Conservation (phyloP, 1,284 basidiomycete species). For the Somion occarium region DNA sequence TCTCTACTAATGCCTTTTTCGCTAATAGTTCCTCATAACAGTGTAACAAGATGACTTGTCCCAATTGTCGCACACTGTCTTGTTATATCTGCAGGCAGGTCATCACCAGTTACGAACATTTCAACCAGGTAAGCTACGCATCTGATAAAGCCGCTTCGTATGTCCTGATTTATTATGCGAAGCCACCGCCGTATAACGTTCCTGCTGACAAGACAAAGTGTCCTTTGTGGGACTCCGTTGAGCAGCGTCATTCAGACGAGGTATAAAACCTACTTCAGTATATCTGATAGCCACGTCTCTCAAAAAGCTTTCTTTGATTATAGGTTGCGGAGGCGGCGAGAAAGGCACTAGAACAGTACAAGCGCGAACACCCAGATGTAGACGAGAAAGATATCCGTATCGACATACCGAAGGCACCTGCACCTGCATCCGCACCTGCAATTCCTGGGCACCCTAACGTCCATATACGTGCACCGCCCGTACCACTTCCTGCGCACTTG, state of each 20-base stretch:
- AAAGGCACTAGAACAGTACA: slow-evolving; percentile 57
- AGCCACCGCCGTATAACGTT: slow-evolving; percentile 20
- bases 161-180: neutral
- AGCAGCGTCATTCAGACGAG: slow-evolving; percentile 60
- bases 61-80: slow-evolving; percentile 60
- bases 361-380: slow-evolving; percentile 50
- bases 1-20: neutral
- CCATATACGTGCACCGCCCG: too few species aligned
- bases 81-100: slow-evolving; percentile 76
- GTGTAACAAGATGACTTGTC: slow-evolving; percentile 83
- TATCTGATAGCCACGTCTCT: slow-evolving; percentile 1
- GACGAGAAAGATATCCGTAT: slow-evolving; percentile 50
- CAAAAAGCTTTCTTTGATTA: too few species aligned
- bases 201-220: slow-evolving; percentile 43
- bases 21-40: slow-evolving; percentile 26
- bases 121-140: slow-evolving; percentile 44
- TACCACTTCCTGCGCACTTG: too few species aligned
- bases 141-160: slow-evolving; percentile 9
- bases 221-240: slow-evolving; percentile 65
- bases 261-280: slow-evolving; percentile 32
- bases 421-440: slow-evolving; percentile 10
- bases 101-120: slow-evolving; percentile 77
- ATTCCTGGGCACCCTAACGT: neutral
- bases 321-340: slow-evolving; percentile 69
- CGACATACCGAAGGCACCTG: slow-evolving; percentile 35